Base-by-base conservation (phyloP, 1,284 basidiomycete species). In the Apiotrichum akiyoshidainum region DNA sequence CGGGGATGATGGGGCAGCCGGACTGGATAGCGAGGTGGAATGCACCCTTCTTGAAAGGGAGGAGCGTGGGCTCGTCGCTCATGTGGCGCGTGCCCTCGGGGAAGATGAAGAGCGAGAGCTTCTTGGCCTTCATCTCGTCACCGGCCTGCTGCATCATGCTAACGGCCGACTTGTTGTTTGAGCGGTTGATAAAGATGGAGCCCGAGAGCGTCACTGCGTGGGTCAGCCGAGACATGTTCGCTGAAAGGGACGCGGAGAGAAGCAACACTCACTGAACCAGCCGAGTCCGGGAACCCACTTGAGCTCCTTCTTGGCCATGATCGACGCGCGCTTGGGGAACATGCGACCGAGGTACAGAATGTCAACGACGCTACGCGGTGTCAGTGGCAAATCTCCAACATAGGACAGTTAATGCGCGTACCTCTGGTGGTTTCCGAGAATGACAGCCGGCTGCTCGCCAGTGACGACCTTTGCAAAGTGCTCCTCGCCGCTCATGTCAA, bases 21-120 rank as follows among this genome's bases (percentile, higher is more conserved):
- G 73, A 73, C 78, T 96, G 88, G 17, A 98, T 83, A 19, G 96
- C 95, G 34, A 98, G 84, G 74, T 99, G 92, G 83, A 99, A 99
- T 1, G 93, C 94, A 44, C 96, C 96, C 79, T 98, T 99, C 81
- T 99, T 99, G 81, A 99, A 89, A 0, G 92, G 87, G 8, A 92
- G 81, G 71, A 97, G 79, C 51, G 85, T 83, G 13, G 86, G 82
- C 47, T 82, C 79, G 62, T 85, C 81, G 33, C 83, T 83, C 62
- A 84, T 82, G 54, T 89, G 86, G 31, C 96, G 84, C 5, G 93
- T 97, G 42, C 93, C 92, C 78, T 96, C 93, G 3, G 92, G 90
- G 78, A 91, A 96, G 76, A 96, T 86, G 87, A 89, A 93, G 44
- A 96, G 79, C 10, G 90, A 92, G 34, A 89, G 82, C 70, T 77